Evolutionary conservation across 225 moss, liverwort and hornwort genomes (phyloP), one percentile per base, ranked within the genome.

Genomic region (Polytrichum formosum): DNA sequence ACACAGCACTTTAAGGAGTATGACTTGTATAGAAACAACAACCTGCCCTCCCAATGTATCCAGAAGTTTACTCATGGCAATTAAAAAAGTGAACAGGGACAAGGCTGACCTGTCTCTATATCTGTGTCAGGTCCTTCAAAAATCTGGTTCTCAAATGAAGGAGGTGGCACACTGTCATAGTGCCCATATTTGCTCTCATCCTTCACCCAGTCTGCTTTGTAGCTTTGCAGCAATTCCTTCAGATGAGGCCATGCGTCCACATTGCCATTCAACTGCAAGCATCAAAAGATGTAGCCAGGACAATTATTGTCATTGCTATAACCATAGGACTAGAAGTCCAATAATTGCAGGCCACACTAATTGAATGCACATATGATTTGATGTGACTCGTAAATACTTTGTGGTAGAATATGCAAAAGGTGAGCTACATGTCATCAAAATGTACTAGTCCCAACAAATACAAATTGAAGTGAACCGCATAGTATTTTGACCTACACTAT

Each of bases 91-190:
- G 46, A 46, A 16, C 46, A 46, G 16, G 13, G 13, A 46, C 46
- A 46, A 46, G 18, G 61, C 72, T 5, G 20, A 91, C 95, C 95
- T 83, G 96, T 96, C 75, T 96, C 93, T 68, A 81, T 85, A 77
- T 96, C 96, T 28, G 96, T 93, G 73, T 96, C 96, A 33, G 91
- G 96, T 68, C 96, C 96, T 84, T 96, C 96, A 79, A 90, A 96
- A 53, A 87, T 91, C 74, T 93, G 93, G 67, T 90, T 85, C 69
- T 96, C 91, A 73, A 96, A 93, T 37, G 66, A 56, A 56, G 89
- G 93, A 60, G 74, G 70, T 23, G 82, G 76, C 9, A 96, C 78
- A 69, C 88, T 82, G 68, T 93, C 90, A 69, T 85, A 93, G 68
- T 93, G 96, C 37, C 96, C 96, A 76, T 96, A 96, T 58, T 96